Evolutionary conservation across 2,329 filamentous ascomycete genomes (phyloP).

Genomic region (Beauveria sp.): DNA sequence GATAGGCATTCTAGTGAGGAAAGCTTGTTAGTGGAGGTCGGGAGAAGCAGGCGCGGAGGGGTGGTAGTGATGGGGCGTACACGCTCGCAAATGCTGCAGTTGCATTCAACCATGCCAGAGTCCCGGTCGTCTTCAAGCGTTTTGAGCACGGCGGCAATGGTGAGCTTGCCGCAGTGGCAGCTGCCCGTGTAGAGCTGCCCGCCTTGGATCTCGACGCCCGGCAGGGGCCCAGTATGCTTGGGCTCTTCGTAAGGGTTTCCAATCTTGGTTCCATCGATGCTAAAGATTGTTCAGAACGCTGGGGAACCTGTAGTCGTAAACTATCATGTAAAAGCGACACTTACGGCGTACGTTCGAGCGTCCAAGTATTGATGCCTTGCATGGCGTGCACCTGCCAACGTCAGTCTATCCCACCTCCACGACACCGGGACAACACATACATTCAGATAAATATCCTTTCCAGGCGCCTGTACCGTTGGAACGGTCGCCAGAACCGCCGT

Average conservation of each 20-base stretch:
- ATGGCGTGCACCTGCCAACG: slow-evolving; percentile 30
- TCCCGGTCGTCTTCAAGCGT: slow-evolving; percentile 31
- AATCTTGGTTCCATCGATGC: slow-evolving; percentile 30
- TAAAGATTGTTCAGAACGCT: slow-evolving; percentile 14
- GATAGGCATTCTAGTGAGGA: slow-evolving; percentile 29
- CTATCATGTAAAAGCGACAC: slow-evolving; percentile 11
- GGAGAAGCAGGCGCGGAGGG: too few relatives aligned
- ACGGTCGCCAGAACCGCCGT: slow-evolving; percentile 29
- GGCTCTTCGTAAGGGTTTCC: slow-evolving; percentile 27
- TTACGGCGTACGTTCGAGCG: slow-evolving; percentile 29
- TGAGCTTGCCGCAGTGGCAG: slow-evolving; percentile 46
- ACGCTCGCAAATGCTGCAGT: slow-evolving; percentile 42
- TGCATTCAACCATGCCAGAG: slow-evolving; percentile 33
- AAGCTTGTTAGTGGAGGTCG: not conserved
- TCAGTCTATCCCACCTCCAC: not conserved
- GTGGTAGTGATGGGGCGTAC: slow-evolving; percentile 19
- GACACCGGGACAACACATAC: slow-evolving; percentile 21
- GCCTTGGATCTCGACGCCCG: slow-evolving; percentile 27
- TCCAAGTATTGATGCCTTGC: slow-evolving; percentile 36
- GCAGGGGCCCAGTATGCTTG: slow-evolving; percentile 33
- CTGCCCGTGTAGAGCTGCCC: slow-evolving; percentile 38
- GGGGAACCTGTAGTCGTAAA: not conserved
- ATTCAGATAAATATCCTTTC: slow-evolving; percentile 32
- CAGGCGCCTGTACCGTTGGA: slow-evolving; percentile 20
- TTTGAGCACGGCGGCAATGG: slow-evolving; percentile 33